These are phyloP conservation scores for Discostella stelligera DNA, from an alignment of 352 stramenopile genomes.

Conservation along the genomic window DNA sequence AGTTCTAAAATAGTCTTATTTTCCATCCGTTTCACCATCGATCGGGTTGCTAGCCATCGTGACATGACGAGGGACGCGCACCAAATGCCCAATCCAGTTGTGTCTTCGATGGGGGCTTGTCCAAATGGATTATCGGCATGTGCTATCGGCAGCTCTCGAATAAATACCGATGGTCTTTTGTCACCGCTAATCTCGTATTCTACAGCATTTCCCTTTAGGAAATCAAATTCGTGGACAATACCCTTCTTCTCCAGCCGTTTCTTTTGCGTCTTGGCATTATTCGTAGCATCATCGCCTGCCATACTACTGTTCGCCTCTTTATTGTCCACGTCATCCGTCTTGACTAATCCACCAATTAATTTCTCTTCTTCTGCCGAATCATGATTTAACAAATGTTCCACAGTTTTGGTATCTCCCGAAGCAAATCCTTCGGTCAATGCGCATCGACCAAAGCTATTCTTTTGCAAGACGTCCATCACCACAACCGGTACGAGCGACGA, in stretches of 20 bases:
- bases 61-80: slow-evolving; percentile 81
- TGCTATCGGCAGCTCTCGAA: slow-evolving; percentile 67
- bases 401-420: slow-evolving; percentile 71
- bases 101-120: slow-evolving; percentile 75
- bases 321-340: slow-evolving; percentile 26
- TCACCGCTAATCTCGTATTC: slow-evolving; percentile 6
- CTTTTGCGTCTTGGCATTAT: background rate
- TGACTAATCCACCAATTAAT: slow-evolving; percentile 59
- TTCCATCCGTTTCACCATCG: slow-evolving; percentile 42
- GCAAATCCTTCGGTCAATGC: slow-evolving; percentile 84
- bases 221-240: slow-evolving; percentile 64
- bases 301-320: slow-evolving; percentile 27
- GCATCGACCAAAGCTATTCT: slow-evolving; percentile 81
- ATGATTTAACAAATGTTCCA: slow-evolving; percentile 82
- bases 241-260: slow-evolving; percentile 1
- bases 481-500: background rate
- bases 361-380: slow-evolving; percentile 80
- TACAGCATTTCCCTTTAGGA: slow-evolving; percentile 22
- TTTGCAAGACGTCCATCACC: slow-evolving; percentile 64
- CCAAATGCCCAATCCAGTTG: slow-evolving; percentile 84
- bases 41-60: slow-evolving; percentile 64
- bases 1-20: slow-evolving; percentile 81
- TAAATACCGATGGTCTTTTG: slow-evolving; percentile 36
- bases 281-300: slow-evolving; percentile 1
- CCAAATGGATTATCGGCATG: slow-evolving; percentile 78